Evolutionary conservation across 1,139 yeast genomes (phyloP).

Genomic region (Geotrichum aggregatum): DNA sequence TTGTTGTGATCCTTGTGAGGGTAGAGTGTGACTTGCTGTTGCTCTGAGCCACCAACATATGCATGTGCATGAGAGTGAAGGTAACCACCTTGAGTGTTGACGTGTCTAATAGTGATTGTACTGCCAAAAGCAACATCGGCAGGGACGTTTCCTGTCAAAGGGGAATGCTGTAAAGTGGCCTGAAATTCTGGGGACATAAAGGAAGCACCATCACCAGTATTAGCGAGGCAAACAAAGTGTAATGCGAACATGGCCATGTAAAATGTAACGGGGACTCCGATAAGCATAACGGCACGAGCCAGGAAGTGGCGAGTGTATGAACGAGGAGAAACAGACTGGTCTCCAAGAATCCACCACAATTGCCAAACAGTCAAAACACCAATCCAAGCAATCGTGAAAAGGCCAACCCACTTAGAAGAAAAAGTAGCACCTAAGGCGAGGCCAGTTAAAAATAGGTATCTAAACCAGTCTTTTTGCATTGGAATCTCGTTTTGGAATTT

Average conservation of each 20-base stretch:
- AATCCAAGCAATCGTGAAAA: slow-evolving; percentile 90
- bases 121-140: slow-evolving; percentile 91
- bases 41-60: slow-evolving; percentile 90
- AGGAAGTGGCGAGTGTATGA: slow-evolving; percentile 52
- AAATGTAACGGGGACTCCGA: slow-evolving; percentile 65
- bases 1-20: slow-evolving; percentile 90
- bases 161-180: slow-evolving; percentile 65
- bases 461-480: slow-evolving; percentile 66
- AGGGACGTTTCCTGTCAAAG: slow-evolving; percentile 60
- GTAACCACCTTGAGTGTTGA: slow-evolving; percentile 88
- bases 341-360: slow-evolving; percentile 87
- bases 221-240: slow-evolving; percentile 66
- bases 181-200: slow-evolving; percentile 90
- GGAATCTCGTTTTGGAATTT: slow-evolving; percentile 76
- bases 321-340: slow-evolving; percentile 56
- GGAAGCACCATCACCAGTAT: slow-evolving; percentile 84
- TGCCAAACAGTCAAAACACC: slow-evolving; percentile 72
- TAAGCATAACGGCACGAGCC: slow-evolving; percentile 54
- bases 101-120: slow-evolving; percentile 71
- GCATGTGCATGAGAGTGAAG: slow-evolving; percentile 84
- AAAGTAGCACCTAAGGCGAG: slow-evolving; percentile 81
- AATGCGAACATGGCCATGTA: slow-evolving; percentile 72
- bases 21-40: slow-evolving; percentile 84
- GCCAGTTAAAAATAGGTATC: slow-evolving; percentile 68
- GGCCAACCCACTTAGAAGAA: slow-evolving; percentile 94